Percentiles rank a stretch among this genome's conserved stretches.
Conservation (phyloP, 2,329 filamentous ascomycete genomes). For the Cercospora sp. region DNA sequence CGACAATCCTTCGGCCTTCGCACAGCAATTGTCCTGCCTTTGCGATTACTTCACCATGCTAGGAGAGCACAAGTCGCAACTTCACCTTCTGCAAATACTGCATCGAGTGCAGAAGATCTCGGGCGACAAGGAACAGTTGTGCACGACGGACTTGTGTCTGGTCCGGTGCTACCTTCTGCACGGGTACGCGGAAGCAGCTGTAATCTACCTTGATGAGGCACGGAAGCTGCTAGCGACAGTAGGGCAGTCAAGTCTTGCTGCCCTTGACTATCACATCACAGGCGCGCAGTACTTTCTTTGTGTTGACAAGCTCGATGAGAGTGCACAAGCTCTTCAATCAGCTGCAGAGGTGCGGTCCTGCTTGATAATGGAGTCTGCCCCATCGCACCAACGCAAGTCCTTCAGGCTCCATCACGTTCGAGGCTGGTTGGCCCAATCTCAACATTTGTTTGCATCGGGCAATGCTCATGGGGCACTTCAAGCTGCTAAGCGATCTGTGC, state of each 20-base stretch:
- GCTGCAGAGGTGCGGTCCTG: conserved; percentile 22
- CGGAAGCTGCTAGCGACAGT: conserved; percentile 51
- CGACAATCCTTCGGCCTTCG: conserved; percentile 53
- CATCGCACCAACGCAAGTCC: conserved; percentile 25
- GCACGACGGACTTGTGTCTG: conserved; percentile 40
- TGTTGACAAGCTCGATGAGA: conserved; percentile 28
- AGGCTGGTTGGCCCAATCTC: conserved; percentile 36
- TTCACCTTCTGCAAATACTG: conserved; percentile 23
- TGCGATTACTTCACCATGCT: conserved; percentile 60
- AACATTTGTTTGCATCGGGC: conserved; percentile 24
- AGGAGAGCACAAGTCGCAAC: conserved; percentile 49
- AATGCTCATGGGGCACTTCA: conserved; percentile 28
- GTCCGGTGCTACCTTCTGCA: conserved; percentile 59
- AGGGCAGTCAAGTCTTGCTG: conserved; percentile 48
- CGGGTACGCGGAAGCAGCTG: conserved; percentile 62
- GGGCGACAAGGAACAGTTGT: conserved; percentile 19
- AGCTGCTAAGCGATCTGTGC: conserved; percentile 35
- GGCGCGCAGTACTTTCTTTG: conserved; percentile 29
- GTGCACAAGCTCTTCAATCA: conserved; percentile 22
- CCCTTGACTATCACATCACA: conserved; percentile 43
- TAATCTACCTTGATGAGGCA: conserved; percentile 59
- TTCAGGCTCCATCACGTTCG: conserved; percentile 32
- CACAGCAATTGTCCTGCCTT: conserved; percentile 55
- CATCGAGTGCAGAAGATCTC: conserved; percentile 11
- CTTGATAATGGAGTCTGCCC: conserved; percentile 23